Evolutionary conservation across 2,329 filamentous ascomycete species (phyloP), one percentile per base, ranked within the genome.

Genomic region (Aspergillus costaricaensis): DNA sequence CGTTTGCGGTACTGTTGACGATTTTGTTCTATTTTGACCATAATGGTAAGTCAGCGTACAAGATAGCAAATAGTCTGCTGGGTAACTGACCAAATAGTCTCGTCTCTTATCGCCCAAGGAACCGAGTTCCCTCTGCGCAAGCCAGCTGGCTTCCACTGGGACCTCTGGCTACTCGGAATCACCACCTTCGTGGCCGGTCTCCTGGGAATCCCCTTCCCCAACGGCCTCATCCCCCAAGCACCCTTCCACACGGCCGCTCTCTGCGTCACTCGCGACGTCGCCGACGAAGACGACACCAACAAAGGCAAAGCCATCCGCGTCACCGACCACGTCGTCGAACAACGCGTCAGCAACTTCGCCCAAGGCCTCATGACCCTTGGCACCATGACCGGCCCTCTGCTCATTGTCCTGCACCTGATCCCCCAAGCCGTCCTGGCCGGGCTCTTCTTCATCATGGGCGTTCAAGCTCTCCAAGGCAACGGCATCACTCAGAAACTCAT

Each of bases 1-100:
- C 92, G 0, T 96, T 96, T 77, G 92, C 91, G 0, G 71, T 96
- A 36, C 80, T 96, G 1, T 80, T 96, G 15, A 96, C 92, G 0
- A 87, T 96, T 21, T 78, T 96, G 4, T 96, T 96, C 73, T 96
- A 90, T 80, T 96, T 95, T 73, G 92, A 96, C 70, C 92, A 96
- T 71, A 96, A 95, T 67, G 89, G 89, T 91, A 79, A 62, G 79
- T 65, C 5, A 52, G 12, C n/a, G 3, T 41, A 8, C 49, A 3
- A 1, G 32, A 14, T 14, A 0, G 12, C 25, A 4, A n/a, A 12
- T 9, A 10, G 19, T 6, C 10, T 43, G 15, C 9, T 15, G 12
- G 10, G 4, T 49, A 27, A 19, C 36, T 62, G 49, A 63, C 32
- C 32, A 32, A 12, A 30, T 30, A 91, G 90, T 93, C 1, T 93